phyloP scores from a whole-genome alignment of 257 asterid species.

The Knoxia roxburghii region DNA sequence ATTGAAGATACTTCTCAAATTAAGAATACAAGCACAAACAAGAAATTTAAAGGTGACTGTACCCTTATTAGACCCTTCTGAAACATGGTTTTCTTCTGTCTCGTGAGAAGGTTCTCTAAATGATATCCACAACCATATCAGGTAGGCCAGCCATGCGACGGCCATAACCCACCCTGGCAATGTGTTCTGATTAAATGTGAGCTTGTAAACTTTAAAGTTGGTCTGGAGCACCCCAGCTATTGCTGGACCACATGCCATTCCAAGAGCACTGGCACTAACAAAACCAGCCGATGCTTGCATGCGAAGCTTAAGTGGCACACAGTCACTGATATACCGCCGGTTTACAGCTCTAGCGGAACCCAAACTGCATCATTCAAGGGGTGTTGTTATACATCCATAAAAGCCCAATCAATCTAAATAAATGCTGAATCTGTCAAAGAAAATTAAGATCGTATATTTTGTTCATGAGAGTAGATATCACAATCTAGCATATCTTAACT shows the following conservation, averaged over 20 bases:
- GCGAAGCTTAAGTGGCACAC: conserved; percentile 86
- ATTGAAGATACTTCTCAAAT: not conserved
- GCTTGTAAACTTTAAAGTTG: conserved; percentile 50
- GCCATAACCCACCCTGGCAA: conserved; percentile 99
- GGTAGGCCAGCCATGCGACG: conserved; percentile 66
- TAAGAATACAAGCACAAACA: not conserved
- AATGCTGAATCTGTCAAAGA: conserved; percentile 1
- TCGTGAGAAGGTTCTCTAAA: conserved; percentile 74
- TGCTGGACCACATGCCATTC: conserved; percentile 99
- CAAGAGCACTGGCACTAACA: conserved; percentile 99
- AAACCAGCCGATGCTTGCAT: conserved; percentile 99
- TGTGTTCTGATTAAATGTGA: conserved; percentile 80
- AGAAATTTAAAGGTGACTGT: conserved; percentile 17
- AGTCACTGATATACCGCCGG: conserved; percentile 90
- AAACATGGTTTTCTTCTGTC: conserved; percentile 30
- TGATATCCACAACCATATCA: conserved; percentile 77
- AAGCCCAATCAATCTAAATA: not conserved
- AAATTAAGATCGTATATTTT: not conserved
- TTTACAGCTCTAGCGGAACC: conserved; percentile 99
- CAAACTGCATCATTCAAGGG: conserved; percentile 47
- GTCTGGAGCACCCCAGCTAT: conserved; percentile 85
- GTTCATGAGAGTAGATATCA: not conserved
- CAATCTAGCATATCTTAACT: not conserved
- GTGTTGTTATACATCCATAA: conserved; percentile 7
- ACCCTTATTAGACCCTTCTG: conserved; percentile 54